These are phyloP conservation scores for Sugiyamaella sp. DNA, from an alignment of 1,139 yeast genomes.

Conservation along the genomic window DNA sequence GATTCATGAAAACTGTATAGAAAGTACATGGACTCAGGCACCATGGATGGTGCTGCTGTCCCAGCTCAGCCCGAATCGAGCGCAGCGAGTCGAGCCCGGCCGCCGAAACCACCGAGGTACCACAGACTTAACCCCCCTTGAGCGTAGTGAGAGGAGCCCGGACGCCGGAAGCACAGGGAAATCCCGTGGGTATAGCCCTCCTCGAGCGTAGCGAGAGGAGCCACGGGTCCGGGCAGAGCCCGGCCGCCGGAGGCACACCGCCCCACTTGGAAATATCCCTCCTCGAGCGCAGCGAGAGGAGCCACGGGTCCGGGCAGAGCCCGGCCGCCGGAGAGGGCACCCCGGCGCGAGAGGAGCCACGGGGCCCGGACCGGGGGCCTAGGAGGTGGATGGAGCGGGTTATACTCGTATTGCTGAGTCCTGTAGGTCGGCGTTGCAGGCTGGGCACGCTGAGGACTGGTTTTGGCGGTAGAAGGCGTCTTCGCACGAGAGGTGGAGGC, in stretches of 20 bases:
- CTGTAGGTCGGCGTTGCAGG: slow-evolving; percentile 24
- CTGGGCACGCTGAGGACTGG: slow-evolving; percentile 25
- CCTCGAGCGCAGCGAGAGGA: slow-evolving; percentile 2
- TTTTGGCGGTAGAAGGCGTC: slow-evolving; percentile 39
- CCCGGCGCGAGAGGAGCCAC: not conserved
- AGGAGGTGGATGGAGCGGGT: not conserved
- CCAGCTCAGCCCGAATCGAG: too few species aligned
- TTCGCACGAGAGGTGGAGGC: slow-evolving; percentile 57
- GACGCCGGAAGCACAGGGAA: not conserved
- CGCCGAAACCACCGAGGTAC: too few species aligned
- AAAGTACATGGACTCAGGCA: too few species aligned
- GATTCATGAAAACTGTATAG: too few species aligned
- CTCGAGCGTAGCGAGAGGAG: slow-evolving; percentile 1
- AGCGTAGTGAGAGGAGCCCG: not conserved
- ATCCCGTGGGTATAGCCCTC: too few species aligned
- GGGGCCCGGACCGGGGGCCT: too few species aligned
- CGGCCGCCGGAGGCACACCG: not conserved
- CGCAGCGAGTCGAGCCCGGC: not conserved
- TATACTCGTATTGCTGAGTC: slow-evolving; percentile 16
- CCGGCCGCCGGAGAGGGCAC: slow-evolving; percentile 5
- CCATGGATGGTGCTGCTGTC: too few species aligned
- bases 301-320: slow-evolving; percentile 3
- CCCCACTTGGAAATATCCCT: too few species aligned
- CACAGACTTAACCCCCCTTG: too few species aligned
- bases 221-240: not conserved